Conservation (phyloP, 139 green algal species). For the Picochlorum sp. region DNA sequence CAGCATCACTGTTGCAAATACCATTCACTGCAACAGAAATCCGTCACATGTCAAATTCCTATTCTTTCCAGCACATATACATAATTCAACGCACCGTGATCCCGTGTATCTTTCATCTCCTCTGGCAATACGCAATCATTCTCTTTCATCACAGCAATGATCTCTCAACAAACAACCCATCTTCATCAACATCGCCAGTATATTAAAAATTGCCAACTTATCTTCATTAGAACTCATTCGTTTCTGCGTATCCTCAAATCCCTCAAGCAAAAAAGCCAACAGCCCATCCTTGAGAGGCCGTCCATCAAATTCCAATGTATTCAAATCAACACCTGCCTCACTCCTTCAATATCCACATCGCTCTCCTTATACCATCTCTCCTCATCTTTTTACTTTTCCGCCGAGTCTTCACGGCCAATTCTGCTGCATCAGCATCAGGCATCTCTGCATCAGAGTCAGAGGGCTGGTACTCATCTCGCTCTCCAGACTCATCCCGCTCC, state of each 20-base stretch:
- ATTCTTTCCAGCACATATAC: no score
- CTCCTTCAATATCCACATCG: constrained; percentile 12
- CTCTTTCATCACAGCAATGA: constrained; percentile 21
- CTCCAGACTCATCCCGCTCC: not conserved
- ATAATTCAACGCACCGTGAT: not conserved
- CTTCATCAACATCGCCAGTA: constrained; percentile 34
- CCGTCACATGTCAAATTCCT: no score
- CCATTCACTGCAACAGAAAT: constrained; percentile 1
- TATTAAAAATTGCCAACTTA: constrained; percentile 41
- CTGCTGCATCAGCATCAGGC: not conserved
- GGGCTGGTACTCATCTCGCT: not conserved
- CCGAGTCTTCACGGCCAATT: not conserved
- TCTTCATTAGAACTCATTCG: constrained; percentile 37
- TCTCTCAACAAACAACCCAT: constrained; percentile 16
- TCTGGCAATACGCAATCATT: constrained; percentile 28
- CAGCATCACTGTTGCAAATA: constrained; percentile 35
- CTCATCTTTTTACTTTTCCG: not conserved
- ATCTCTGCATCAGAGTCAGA: not conserved
- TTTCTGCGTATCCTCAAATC: constrained; percentile 44
- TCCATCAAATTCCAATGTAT: not conserved
- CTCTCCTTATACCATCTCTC: not conserved
- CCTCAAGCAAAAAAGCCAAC: constrained; percentile 12
- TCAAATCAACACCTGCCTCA: not conserved
- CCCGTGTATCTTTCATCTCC: constrained; percentile 23
- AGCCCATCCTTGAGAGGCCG: not conserved